Evolutionary conservation across 2,329 filamentous ascomycete genomes (phyloP).

Genomic region (Paraconiothyrium sp.): DNA sequence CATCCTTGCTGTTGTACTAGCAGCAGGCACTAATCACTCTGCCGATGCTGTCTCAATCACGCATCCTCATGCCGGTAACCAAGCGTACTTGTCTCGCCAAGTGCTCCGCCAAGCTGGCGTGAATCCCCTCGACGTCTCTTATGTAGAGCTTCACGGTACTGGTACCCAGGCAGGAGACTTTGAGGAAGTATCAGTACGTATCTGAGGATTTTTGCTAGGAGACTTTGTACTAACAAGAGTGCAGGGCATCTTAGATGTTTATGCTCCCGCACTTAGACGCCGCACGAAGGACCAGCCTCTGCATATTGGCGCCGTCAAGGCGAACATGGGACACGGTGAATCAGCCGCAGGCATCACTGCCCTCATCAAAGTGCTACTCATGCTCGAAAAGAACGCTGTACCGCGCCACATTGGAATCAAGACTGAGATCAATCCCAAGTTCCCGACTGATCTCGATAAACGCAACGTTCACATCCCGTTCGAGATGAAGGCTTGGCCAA

Average conservation of each 20-base stretch:
- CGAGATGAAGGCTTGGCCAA: conserved; percentile 55
- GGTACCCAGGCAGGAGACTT: conserved; percentile 43
- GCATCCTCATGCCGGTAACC: conserved; percentile 32
- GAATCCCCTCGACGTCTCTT: conserved; percentile 38
- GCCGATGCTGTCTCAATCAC: conserved; percentile 45
- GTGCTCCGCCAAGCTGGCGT: conserved; percentile 47
- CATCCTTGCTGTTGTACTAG: conserved; percentile 37
- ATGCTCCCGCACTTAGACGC: conserved; percentile 19
- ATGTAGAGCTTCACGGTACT: conserved; percentile 45
- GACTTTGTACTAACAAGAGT: no score
- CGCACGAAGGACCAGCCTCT: conserved; percentile 23
- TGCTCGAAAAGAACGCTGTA: conserved; percentile 27
- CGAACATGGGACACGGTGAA: conserved; percentile 49
- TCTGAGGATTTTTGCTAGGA: no score
- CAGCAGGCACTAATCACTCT: conserved; percentile 43
- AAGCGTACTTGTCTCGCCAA: conserved; percentile 25
- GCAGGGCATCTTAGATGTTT: background rate
- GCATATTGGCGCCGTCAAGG: conserved; percentile 42
- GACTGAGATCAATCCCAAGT: conserved; percentile 44
- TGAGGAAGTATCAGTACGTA: conserved; percentile 30
- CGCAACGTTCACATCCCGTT: conserved; percentile 42
- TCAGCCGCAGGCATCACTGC: conserved; percentile 41
- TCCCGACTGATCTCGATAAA: conserved; percentile 61
- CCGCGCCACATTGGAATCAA: conserved; percentile 66
- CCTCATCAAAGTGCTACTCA: conserved; percentile 47